phyloP scores from a whole-genome alignment of 2,329 filamentous ascomycete species.

The Aspergillus awamori region DNA sequence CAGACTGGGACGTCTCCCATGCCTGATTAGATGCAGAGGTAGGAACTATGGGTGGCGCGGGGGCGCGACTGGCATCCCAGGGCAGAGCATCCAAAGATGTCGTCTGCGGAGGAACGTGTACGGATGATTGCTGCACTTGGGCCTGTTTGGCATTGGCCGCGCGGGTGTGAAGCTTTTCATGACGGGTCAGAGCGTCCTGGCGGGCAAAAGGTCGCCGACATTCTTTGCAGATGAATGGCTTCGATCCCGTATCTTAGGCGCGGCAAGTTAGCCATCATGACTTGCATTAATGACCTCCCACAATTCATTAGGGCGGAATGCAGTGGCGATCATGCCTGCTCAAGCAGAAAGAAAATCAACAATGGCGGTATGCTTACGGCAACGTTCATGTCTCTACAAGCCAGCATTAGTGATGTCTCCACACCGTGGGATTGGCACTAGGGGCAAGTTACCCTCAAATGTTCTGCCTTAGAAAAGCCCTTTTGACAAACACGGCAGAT shows the following conservation, averaged over 20 bases:
- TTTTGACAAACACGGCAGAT: slow-evolving; percentile 46
- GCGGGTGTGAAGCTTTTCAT: slow-evolving; percentile 47
- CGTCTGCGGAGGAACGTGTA: slow-evolving; percentile 20
- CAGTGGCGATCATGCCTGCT: slow-evolving; percentile 8
- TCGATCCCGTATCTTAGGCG: slow-evolving; percentile 44
- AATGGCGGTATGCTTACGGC: slow-evolving; percentile 37
- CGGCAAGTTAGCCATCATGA: slow-evolving; percentile 24
- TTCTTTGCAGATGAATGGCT: slow-evolving; percentile 46
- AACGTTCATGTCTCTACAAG: slow-evolving; percentile 47
- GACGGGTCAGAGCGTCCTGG: slow-evolving; percentile 49
- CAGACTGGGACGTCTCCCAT: slow-evolving; percentile 29
- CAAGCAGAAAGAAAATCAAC: slow-evolving; percentile 4
- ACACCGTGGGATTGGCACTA: slow-evolving; percentile 11
- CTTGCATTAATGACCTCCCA: not conserved
- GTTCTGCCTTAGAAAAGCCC: slow-evolving; percentile 47
- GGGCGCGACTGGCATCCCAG: slow-evolving; percentile 30
- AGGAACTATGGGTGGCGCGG: slow-evolving; percentile 21
- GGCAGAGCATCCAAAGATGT: slow-evolving; percentile 24
- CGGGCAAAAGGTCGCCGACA: slow-evolving; percentile 47
- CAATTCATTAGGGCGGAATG: not conserved
- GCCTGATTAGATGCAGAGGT: slow-evolving; percentile 26
- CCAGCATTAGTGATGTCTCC: slow-evolving; percentile 18
- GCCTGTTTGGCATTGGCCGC: slow-evolving; percentile 27
- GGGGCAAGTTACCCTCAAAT: slow-evolving; percentile 39
- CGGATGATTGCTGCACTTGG: slow-evolving; percentile 9